Base-by-base conservation (phyloP, 2,329 filamentous ascomycete species). In the Hymenoscyphus linearis region DNA sequence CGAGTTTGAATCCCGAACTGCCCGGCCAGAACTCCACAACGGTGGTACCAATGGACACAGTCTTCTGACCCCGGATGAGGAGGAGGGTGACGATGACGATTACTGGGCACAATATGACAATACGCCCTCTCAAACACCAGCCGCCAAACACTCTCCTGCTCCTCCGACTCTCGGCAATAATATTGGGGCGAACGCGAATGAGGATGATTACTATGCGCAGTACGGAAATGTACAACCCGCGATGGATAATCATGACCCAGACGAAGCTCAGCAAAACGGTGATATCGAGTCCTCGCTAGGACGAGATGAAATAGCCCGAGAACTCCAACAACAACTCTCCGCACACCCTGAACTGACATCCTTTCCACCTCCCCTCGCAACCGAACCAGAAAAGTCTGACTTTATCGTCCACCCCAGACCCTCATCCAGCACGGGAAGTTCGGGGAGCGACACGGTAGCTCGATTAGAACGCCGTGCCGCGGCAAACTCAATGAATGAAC, bases 71-170 rank as follows among this genome's bases (percentile, higher is more conserved):
- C 64, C 64, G 2, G 65, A 64, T 26, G 61, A 60, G 10, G 83
- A 86, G 0, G 85, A 85, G 0, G 87, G 89, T 25, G 87, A 89
- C 35, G 87, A 91, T 64, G 88, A 90, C 66, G 87, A 86, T 67
- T 93, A 93, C 74, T 93, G 90, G 90, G 87, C 85, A 35, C 83
- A 85, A 63, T 93, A 93, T 73, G 89, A 91, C 72, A 82, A 83
- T 27, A 90, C 87, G 3, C 87, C 89, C 1, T 80, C 82, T 1
- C 79, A 81, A 52, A 89, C 86, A 10, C 86, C 87, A 0, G 85
- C 81, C 6, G 75, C 87, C 69, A 50, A 22, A 25, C 79, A 78
- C 26, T 88, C 86, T 4, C 86, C 87, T 3, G 86, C 83, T 13
- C 87, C 87, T 22, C 57, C 59, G 35, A 16, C 52, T 56, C 35